Conservation (phyloP, 495 filamentous ascomycete genomes). For the Penicillium diatomitis region DNA sequence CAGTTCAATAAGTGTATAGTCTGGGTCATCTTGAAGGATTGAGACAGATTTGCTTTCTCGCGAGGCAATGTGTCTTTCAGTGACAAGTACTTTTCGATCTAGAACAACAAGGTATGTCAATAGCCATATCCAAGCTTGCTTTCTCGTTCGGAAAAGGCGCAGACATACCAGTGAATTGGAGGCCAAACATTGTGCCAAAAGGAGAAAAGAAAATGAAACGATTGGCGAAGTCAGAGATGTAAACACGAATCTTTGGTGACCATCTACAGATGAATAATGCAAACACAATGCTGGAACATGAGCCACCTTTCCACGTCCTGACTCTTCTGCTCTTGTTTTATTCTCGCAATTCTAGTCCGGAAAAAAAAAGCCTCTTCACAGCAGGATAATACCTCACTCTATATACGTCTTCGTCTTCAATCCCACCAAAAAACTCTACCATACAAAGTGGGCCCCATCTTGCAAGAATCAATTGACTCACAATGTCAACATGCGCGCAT, state of each 20-base stretch:
- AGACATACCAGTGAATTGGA: too few relatives aligned
- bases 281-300: not conserved
- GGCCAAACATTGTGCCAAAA: conserved; percentile 6
- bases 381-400: too few relatives aligned
- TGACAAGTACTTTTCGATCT: conserved; percentile 5
- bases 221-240: conserved; percentile 1
- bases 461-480: conserved; percentile 8
- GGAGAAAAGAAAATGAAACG: conserved; percentile 1
- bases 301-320: too few relatives aligned
- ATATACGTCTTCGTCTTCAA: not conserved
- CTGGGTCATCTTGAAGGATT: not conserved
- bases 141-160: too few relatives aligned
- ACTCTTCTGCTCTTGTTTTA: too few relatives aligned
- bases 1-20: conserved; percentile 16
- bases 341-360: too few relatives aligned
- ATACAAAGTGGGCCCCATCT: too few relatives aligned
- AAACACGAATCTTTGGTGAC: conserved; percentile 2
- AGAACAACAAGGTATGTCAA: not conserved
- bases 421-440: not conserved
- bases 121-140: too few relatives aligned
- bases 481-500: conserved; percentile 5
- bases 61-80: conserved; percentile 1
- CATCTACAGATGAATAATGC: not conserved
- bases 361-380: too few relatives aligned
- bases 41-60: not conserved